A percentile compares a stretch with the other conserved stretches of the same genome.
Conservation (phyloP, 495 filamentous ascomycete genomes). For the Aspergillus nanangensis region DNA sequence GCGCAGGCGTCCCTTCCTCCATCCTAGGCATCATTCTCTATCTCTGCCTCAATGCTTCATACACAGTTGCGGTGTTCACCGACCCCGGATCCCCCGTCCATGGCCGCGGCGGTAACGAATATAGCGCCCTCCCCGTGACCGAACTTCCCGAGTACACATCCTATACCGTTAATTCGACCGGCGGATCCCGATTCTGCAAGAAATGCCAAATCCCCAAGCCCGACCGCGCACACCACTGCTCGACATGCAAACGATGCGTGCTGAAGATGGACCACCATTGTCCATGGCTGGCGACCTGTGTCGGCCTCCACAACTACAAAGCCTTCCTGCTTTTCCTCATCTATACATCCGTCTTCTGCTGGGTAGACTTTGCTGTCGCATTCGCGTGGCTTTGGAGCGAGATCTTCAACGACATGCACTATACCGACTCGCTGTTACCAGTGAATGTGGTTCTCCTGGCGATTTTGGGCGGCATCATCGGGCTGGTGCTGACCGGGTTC, state of each 20-base stretch:
- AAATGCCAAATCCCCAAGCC: constrained; percentile 93
- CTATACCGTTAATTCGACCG: constrained; percentile 85
- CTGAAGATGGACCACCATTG: constrained; percentile 99
- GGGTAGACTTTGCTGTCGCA: constrained; percentile 70
- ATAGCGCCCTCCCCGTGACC: constrained; percentile 60
- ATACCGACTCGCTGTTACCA: constrained; percentile 68
- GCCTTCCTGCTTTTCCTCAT: constrained; percentile 90
- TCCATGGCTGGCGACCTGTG: constrained; percentile 94
- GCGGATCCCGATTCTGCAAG: constrained; percentile 86
- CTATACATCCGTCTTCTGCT: constrained; percentile 84
- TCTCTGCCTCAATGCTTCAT: constrained; percentile 75
- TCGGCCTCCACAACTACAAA: constrained; percentile 93
- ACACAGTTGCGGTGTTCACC: constrained; percentile 89
- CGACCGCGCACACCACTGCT: constrained; percentile 95
- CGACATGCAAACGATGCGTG: constrained; percentile 85
- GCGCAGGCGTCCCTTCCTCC: constrained; percentile 38
- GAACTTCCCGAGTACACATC: constrained; percentile 61
- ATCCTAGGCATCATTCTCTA: constrained; percentile 68
- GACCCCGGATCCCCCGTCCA: constrained; percentile 67
- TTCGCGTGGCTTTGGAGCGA: constrained; percentile 76
- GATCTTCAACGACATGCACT: constrained; percentile 59
- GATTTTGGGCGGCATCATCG: constrained; percentile 85
- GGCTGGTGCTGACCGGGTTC: constrained; percentile 82
- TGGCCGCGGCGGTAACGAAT: constrained; percentile 43
- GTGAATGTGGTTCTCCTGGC: constrained; percentile 86